Base-by-base conservation (phyloP, 139 green algal species). In the Volvox reticuliferus region DNA sequence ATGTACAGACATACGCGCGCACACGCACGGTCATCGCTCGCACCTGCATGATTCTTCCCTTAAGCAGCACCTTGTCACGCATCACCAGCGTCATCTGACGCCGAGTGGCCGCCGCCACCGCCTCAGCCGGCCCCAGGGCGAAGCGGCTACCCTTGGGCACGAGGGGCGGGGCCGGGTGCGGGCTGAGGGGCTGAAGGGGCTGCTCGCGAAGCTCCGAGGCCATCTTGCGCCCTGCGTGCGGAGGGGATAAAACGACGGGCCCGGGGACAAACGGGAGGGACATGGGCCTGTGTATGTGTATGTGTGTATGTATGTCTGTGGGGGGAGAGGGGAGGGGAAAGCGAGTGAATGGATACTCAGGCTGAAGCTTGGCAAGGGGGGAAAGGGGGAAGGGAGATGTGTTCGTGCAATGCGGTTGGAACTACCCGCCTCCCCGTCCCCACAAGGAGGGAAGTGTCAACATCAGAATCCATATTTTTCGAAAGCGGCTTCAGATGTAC, bases 11-110 rank as follows among this genome's bases (percentile, higher is more conserved):
- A 30, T 73, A 93, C n/a, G n/a, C n/a, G n/a, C n/a, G n/a, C n/a
- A n/a, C n/a, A n/a, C n/a, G n/a, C n/a, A n/a, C n/a, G n/a, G n/a
- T n/a, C n/a, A n/a, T n/a, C n/a, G n/a, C n/a, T n/a, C n/a, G n/a
- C n/a, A n/a, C 93, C 92, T 95, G 93, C 36, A 95, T 85, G 36
- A 94, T 86, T 16, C 94, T 89, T 6, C 85, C 93, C 62, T 84
- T 88, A 0, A 96, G 84, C 78, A 97, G 89, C 65, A 94, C 88
- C 28, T 84, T 92, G 88, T 97, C 94, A 0, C 95, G 88, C 92
- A 95, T 55, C 61, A 95, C 88, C 85, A 97, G 91, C 81, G 86
- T 95, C n/a, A 93, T 67, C 93, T 96, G 93, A 35, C 91, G 67
- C 44, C 75, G 26, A 0, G 91, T 91, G 22, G 77, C 88, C 32